phyloP scores from a whole-genome alignment of 148 eudicot species.

The Camellia sinensis region DNA sequence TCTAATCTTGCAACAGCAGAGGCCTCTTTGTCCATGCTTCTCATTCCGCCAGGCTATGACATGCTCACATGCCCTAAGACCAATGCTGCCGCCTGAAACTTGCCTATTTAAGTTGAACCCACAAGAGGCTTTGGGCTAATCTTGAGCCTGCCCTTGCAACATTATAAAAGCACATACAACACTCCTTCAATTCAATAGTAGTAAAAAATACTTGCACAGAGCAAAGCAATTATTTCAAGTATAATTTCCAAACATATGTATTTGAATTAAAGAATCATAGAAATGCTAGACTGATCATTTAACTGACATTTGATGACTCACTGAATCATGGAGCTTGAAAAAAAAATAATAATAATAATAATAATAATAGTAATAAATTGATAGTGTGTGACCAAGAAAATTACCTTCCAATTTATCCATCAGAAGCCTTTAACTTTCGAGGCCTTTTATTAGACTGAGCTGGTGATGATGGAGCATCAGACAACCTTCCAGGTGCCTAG shows the following conservation, averaged over 20 bases:
- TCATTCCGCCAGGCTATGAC: slow-evolving; percentile 1
- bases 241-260: background rate
- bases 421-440: slow-evolving; percentile 69
- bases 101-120: background rate
- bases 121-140: background rate
- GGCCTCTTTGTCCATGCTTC: background rate
- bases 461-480: slow-evolving; percentile 82
- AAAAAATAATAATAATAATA: no score
- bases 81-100: background rate
- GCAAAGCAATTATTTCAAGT: background rate
- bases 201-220: background rate
- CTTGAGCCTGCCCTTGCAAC: background rate
- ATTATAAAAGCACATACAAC: background rate
- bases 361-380: no score
- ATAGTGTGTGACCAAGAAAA: background rate
- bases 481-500: slow-evolving; percentile 73
- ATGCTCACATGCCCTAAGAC: background rate
- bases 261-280: background rate
- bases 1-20: slow-evolving; percentile 1
- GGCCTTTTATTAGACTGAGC: slow-evolving; percentile 91
- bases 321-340: background rate
- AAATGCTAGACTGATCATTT: background rate
- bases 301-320: background rate
- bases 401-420: slow-evolving; percentile 35
- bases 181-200: background rate